A percentile compares a stretch with the other conserved stretches of the same genome.
Evolutionary conservation across 371 early-diverging fungal species (phyloP).

Genomic region (Mortierella sp.): DNA sequence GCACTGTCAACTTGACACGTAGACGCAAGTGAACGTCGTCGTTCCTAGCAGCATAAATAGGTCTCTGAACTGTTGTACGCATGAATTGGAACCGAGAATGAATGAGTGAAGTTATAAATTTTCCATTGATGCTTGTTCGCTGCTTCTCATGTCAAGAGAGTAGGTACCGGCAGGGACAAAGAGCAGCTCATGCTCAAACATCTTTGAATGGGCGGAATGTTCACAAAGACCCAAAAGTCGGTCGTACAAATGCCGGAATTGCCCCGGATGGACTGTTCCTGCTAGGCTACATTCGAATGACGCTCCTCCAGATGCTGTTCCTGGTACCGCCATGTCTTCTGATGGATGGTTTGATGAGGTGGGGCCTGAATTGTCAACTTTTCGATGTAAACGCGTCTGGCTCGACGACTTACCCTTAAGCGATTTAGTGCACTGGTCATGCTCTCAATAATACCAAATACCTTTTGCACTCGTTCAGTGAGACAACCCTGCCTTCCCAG

Average conservation of each 20-base stretch:
- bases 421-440: too few relatives aligned
- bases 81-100: neutral
- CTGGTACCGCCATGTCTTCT: constrained; percentile 39
- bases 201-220: constrained; percentile 43
- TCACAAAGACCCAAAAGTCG: constrained; percentile 52
- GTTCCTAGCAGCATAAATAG: constrained; percentile 46
- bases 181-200: constrained; percentile 53
- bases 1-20: constrained; percentile 39
- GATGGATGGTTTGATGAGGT: too few relatives aligned
- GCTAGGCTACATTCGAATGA: constrained; percentile 53
- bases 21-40: constrained; percentile 49
- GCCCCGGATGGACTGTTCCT: constrained; percentile 44
- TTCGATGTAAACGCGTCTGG: too few relatives aligned
- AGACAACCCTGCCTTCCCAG: too few relatives aligned
- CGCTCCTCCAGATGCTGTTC: constrained; percentile 45
- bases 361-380: too few relatives aligned
- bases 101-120: neutral
- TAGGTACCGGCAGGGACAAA: constrained; percentile 39
- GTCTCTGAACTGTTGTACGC: constrained; percentile 29
- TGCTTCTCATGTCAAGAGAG: too few relatives aligned
- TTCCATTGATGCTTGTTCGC: too few relatives aligned
- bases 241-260: constrained; percentile 49
- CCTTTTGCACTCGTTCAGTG: too few relatives aligned
- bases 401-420: too few relatives aligned
- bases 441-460: too few relatives aligned